Base-by-base conservation (phyloP, 164 flowering plant genomes). In the Aristolochia contorta region DNA sequence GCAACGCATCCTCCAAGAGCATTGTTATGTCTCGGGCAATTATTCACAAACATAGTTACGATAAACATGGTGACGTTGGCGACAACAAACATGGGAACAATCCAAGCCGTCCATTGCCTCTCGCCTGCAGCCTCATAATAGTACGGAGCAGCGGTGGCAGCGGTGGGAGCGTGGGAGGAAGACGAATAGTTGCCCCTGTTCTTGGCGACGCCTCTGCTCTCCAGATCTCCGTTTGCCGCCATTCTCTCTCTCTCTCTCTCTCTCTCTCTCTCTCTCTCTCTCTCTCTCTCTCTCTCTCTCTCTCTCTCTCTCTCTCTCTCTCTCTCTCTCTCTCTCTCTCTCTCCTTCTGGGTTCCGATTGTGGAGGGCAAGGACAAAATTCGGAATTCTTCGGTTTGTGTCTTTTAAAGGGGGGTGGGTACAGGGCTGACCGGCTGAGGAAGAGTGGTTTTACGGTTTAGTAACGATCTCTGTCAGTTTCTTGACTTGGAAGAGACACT, bases 91-190 rank as follows among this genome's bases (percentile, higher is more conserved):
- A 79, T 50, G 2, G 96, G 94, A 8, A 91, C 74, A 57, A 88
- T 45, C 97, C 96, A 86, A 5, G 97, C 74, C 16, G 71, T 74
- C 94, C 94, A 91, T 33, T 70, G 78, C 24, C 72, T 58, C 51
- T 81, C 84, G 12, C 75, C 24, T 8, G 76, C 52, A 1, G 64
- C 16, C 47, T 60, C 69, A 41, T 57, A 57, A 21, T 57, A 65
- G 49, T 32, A 57, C 1, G 61, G 61, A 7, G 55, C 22, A 16
- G 30, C 3, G 5, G 30, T 54, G 1, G 60, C 3, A 27, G 30
- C 60, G 1, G 60, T 46, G 7, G 65, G 15, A 8, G 45, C 50
- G 43, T 37, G 7, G 1, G 43, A 4, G 10, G 43, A 37, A 37
- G 43, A 37, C 43, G 43, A 37, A 37, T 37, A 37, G 10, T 37